Evolutionary conservation across 305 asterid genomes (phyloP), one percentile per base, ranked within the genome.

Genomic region (Fraxinus paxiana): DNA sequence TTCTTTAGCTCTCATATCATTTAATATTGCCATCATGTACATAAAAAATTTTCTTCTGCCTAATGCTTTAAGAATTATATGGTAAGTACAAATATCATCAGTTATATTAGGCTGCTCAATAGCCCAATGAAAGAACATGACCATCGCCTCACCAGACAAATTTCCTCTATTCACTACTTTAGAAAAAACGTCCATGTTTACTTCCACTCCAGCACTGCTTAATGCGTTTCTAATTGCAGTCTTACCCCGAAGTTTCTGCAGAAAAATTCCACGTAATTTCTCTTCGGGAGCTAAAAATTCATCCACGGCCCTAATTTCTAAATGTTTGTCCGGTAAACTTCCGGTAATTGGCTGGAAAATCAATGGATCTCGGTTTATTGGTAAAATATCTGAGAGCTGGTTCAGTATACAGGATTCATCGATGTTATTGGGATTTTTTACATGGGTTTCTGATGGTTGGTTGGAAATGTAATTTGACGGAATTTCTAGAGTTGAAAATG

Each of bases 1-100:
- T 22, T 90, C 92, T 51, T 34, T 76, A 38, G 75, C 86, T 70
- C 77, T 81, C 98, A 93, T 90, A 56, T 85, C 90, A 56, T 83
- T 77, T 72, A 93, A 48, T 79, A 90, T 37, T 63, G 82, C 92
- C 91, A 92, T 84, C 97, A 95, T 90, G 65, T 86, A 82, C 9
- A 24, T 78, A 59, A 93, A 91, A 84, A 88, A 89, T 75, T 93
- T 95, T 84, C 97, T 86, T 85, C 96, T 89, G 18, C 98, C 98
- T 76, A 92, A 84, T 30, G 97, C 96, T 77, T 89, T 94, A 61
- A 93, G 83, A 69, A 88, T 79, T 54, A 90, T 28, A 85, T 90
- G 87, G 82, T 82, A 90, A 73, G 83, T 30, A 26, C 20, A 74
- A 22, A 84, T 54, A 65, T 83, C 84, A 1, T 76, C 78, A 3